These are phyloP conservation scores for Takakia lepidozioides DNA, from an alignment of 225 moss, liverwort and hornwort species.

Conservation along the genomic window DNA sequence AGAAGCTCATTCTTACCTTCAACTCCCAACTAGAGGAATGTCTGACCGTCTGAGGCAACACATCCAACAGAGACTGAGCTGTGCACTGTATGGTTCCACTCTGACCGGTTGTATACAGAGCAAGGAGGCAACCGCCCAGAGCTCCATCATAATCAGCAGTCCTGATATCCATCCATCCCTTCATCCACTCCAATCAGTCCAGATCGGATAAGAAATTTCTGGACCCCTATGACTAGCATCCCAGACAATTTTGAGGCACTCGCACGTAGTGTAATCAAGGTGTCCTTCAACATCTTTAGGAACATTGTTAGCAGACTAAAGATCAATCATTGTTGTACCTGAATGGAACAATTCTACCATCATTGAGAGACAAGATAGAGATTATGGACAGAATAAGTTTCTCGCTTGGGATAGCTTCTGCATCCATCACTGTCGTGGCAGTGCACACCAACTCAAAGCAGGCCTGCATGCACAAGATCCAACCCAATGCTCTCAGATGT, in stretches of 20 bases:
- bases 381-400: slow-evolving; percentile 71
- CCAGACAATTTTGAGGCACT: too few relatives aligned
- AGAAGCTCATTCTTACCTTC: slow-evolving; percentile 64
- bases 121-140: slow-evolving; percentile 74
- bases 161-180: too few relatives aligned
- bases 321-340: too few relatives aligned
- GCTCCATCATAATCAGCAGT: slow-evolving; percentile 74
- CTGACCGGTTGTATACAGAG: slow-evolving; percentile 66
- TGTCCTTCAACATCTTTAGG: too few relatives aligned
- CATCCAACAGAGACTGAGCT: slow-evolving; percentile 59
- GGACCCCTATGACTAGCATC: too few relatives aligned
- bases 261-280: too few relatives aligned
- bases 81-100: slow-evolving; percentile 67
- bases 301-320: too few relatives aligned
- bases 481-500: too few relatives aligned
- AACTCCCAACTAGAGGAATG: slow-evolving; percentile 63
- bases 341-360: slow-evolving; percentile 46
- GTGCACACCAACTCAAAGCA: slow-evolving; percentile 81
- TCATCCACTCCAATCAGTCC: too few relatives aligned
- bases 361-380: slow-evolving; percentile 48
- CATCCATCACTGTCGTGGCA: slow-evolving; percentile 75
- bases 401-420: slow-evolving; percentile 81
- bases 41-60: slow-evolving; percentile 59
- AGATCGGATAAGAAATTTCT: too few relatives aligned
- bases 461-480: slow-evolving; percentile 34